Evolutionary conservation across 1,284 basidiomycete genomes (phyloP).

Genomic region (Ustilago loliicola): DNA sequence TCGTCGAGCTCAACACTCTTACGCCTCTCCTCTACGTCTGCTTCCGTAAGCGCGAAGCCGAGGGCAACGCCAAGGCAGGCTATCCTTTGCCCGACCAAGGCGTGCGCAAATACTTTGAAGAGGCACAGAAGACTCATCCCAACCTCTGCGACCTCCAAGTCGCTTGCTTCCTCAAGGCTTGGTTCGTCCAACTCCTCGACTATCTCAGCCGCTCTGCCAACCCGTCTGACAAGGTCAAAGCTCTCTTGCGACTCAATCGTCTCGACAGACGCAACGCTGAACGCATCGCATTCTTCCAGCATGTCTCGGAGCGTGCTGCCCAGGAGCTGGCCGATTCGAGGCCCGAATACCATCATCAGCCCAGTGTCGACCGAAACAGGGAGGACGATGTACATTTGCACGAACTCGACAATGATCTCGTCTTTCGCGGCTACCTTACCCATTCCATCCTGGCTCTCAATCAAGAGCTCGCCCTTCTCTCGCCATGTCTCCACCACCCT

Average conservation of each 20-base stretch:
- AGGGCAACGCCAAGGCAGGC: background rate
- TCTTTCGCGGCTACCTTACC: background rate
- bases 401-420: background rate
- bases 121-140: background rate
- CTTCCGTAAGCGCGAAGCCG: background rate
- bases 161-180: background rate
- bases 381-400: background rate
- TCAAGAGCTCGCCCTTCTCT: background rate
- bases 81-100: background rate
- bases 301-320: background rate
- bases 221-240: background rate
- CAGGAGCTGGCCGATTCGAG: background rate
- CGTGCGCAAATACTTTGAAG: background rate
- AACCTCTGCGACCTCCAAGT: background rate
- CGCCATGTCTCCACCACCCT: background rate
- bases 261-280: background rate
- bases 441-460: background rate
- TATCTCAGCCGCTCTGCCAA: background rate
- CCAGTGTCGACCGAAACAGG: background rate
- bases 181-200: background rate
- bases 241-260: background rate
- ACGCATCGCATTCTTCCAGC: background rate
- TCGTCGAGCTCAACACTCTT: background rate
- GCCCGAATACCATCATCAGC: too few relatives aligned
- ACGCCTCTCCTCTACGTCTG: background rate